Conservation (phyloP, 106 monocot genomes). For the Allium fistulosum region DNA sequence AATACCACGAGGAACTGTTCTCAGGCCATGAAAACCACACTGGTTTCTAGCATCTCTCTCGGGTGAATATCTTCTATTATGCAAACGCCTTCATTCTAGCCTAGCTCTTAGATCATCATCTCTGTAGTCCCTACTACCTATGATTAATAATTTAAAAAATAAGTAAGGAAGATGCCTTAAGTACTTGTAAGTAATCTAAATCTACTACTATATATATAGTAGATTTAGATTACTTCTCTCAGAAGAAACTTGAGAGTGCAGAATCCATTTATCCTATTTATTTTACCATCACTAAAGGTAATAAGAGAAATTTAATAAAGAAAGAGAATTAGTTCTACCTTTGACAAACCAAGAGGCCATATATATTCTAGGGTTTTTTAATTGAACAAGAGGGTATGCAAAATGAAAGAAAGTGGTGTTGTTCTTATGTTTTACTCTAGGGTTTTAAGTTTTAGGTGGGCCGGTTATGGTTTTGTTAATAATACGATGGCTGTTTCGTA, state of each 20-base stretch:
- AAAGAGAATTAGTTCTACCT: conserved; percentile 32
- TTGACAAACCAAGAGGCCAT: conserved; percentile 32
- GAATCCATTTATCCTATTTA: conserved; percentile 15
- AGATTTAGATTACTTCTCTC: too few species aligned
- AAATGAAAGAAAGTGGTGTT: too few species aligned
- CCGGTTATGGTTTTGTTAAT: too few species aligned
- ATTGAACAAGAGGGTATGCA: too few species aligned
- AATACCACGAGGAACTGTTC: conserved; percentile 36
- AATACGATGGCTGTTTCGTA: too few species aligned
- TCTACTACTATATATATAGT: too few species aligned
- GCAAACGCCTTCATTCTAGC: conserved; percentile 67
- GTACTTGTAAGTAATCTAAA: too few species aligned
- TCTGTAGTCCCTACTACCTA: conserved; percentile 68
- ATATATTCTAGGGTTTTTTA: too few species aligned
- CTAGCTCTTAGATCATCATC: conserved; percentile 63
- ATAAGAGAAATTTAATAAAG: conserved; percentile 44
- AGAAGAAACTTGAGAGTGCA: conserved; percentile 1
- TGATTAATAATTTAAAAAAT: conserved; percentile 5
- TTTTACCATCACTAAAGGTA: conserved; percentile 46
- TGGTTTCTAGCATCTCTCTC: conserved; percentile 53
- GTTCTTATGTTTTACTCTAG: too few species aligned
- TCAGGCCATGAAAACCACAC: conserved; percentile 38
- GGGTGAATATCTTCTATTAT: conserved; percentile 61
- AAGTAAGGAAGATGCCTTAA: conserved; percentile 4
- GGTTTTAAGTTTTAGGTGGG: too few species aligned